Evolutionary conservation across 495 filamentous ascomycete genomes (phyloP), one percentile per base, ranked within the genome.

Genomic region (Xylaria intraflava): DNA sequence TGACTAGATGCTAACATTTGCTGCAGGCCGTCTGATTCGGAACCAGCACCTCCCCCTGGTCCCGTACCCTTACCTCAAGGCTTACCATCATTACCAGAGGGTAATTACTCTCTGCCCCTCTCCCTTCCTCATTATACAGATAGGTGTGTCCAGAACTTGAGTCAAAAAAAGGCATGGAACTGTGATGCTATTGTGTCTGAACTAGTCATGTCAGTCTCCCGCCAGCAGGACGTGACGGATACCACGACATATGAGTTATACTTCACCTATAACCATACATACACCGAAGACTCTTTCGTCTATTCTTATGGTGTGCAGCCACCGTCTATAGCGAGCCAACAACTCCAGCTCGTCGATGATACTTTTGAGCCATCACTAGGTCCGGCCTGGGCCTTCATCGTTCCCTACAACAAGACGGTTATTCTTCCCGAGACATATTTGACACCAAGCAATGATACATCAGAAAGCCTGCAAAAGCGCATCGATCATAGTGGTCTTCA

Each of bases 331-430:
- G 56, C 66, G 1, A 70, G 75, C 2, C 66, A 79, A 56, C 61
- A 67, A 4, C 64, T 95, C 26, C 71, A 71, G 12, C 71, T 89
- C 22, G 85, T 89, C 42, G 73, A 72, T 44, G 89, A 95, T 66
- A 76, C 66, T 1, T 65, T 75, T 41, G 80, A 86, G 55, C 65
- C 74, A 17, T 64, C 66, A 30, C 72, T 82, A 51, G 90, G 90
- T 3, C 86, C 89, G 2, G 89, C 89, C 5, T 87, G 82, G 67
- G 87, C 85, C 58, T 88, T 90, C 60, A 74, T 80, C 55, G 60
- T 85, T 24, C 54, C 71, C 7, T 93, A 90, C 60, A 80, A 92
- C 71, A 96, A 96, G 66, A 68, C 89, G 14, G 84, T 95, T n/a
- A 78, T 96, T 27, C 58, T 95, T 1, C 78, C 74, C 1, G 78